A percentile compares a stretch with the other conserved stretches of the same genome.
Evolutionary conservation across 1,284 basidiomycete genomes (phyloP).

Genomic region (Vanrija humicola): DNA sequence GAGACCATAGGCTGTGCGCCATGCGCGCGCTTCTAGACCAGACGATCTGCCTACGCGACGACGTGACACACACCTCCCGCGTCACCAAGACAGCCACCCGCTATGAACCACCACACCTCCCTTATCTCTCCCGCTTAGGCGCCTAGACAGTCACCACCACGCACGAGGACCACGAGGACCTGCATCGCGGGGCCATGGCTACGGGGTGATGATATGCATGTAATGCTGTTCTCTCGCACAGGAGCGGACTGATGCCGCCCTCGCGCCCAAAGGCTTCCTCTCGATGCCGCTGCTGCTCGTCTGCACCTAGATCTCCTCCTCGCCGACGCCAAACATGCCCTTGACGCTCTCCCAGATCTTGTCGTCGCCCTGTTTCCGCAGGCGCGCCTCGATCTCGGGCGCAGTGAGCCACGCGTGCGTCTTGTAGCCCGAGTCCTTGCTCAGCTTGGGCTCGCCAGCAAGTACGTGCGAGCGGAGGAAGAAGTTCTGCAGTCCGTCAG

Average conservation of each 20-base stretch:
- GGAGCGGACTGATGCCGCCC: too few relatives aligned
- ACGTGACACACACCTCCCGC: too few relatives aligned
- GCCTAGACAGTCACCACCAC: too few relatives aligned
- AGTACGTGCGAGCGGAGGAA: conserved; percentile 48
- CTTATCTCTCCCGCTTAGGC: too few relatives aligned
- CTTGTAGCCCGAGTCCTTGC: conserved; percentile 24
- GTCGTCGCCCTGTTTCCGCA: conserved; percentile 36
- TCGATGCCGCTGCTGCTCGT: not conserved
- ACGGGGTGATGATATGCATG: too few relatives aligned
- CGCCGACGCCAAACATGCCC: conserved; percentile 37
- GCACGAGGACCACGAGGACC: too few relatives aligned
- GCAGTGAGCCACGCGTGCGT: conserved; percentile 41
- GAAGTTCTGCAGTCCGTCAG: conserved; percentile 36
- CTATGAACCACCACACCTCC: too few relatives aligned
- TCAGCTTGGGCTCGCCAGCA: conserved; percentile 38
- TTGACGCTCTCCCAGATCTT: conserved; percentile 37
- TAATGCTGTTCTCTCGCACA: too few relatives aligned
- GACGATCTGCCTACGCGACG: too few relatives aligned
- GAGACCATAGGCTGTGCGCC: too few relatives aligned
- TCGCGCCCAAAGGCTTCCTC: not conserved
- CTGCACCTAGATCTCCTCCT: conserved; percentile 7
- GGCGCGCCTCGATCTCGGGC: conserved; percentile 32
- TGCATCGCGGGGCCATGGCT: too few relatives aligned
- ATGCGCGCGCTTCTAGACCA: too few relatives aligned
- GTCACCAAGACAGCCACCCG: not conserved